These are phyloP conservation scores for Neurospora terricola DNA, from an alignment of 495 filamentous ascomycete species.

Conservation along the genomic window DNA sequence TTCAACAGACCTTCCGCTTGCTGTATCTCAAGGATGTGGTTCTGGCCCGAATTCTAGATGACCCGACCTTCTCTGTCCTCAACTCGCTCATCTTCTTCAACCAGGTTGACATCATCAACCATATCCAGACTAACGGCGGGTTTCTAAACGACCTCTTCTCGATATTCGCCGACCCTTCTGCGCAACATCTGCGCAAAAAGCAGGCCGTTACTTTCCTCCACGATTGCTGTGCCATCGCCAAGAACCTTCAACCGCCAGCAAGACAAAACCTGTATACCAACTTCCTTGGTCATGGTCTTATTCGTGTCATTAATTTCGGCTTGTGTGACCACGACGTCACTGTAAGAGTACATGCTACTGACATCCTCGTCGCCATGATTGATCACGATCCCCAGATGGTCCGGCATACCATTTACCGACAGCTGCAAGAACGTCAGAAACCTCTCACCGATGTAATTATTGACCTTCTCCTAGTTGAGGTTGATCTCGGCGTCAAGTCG, in stretches of 20 bases:
- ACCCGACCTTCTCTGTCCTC: constrained; percentile 93
- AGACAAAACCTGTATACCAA: constrained; percentile 76
- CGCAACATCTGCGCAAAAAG: constrained; percentile 66
- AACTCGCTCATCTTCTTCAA: constrained; percentile 99
- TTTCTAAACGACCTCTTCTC: constrained; percentile 86
- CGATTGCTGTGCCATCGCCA: constrained; percentile 89
- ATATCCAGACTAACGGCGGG: constrained; percentile 66
- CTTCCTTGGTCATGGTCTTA: constrained; percentile 79
- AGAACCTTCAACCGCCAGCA: constrained; percentile 77
- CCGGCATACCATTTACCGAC: constrained; percentile 81
- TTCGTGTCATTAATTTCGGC: constrained; percentile 85
- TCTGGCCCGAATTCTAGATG: constrained; percentile 88
- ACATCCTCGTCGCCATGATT: constrained; percentile 86
- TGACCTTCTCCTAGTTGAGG: constrained; percentile 81
- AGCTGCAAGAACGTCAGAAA: constrained; percentile 74
- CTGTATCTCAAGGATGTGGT: constrained; percentile 99
- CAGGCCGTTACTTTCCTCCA: constrained; percentile 95
- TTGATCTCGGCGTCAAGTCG: constrained; percentile 88
- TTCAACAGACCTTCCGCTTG: constrained; percentile 88
- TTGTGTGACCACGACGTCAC: constrained; percentile 74
- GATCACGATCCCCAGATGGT: constrained; percentile 95
- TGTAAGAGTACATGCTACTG: constrained; percentile 85
- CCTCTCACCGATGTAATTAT: constrained; percentile 92
- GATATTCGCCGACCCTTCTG: constrained; percentile 62
- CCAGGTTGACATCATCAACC: constrained; percentile 93